phyloP scores from a whole-genome alignment of 495 filamentous ascomycete genomes.

The Choiromyces venosus region DNA sequence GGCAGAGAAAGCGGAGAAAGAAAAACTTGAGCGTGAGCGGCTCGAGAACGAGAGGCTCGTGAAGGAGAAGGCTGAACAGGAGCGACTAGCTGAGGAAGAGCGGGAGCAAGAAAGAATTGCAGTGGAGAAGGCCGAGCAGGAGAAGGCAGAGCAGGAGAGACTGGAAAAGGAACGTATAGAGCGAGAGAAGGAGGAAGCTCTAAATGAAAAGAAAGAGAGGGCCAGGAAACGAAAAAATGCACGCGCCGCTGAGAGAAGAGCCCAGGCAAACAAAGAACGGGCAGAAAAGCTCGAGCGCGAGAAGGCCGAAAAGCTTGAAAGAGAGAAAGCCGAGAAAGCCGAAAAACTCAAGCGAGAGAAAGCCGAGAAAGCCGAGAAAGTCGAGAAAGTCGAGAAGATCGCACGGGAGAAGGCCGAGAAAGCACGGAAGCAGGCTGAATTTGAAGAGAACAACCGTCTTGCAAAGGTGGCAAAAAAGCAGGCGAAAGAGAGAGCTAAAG shows the following conservation, averaged over 20 bases:
- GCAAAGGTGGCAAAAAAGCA: conserved; percentile 22
- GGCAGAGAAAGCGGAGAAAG: conserved; percentile 13
- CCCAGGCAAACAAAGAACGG: background rate
- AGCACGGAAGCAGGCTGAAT: conserved; percentile 11
- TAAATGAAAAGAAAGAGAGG: background rate
- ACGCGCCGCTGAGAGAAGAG: background rate
- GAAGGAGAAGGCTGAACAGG: conserved; percentile 3
- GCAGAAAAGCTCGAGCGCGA: background rate
- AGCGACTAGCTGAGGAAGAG: conserved; percentile 3
- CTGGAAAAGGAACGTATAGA: background rate
- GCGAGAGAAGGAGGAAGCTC: background rate
- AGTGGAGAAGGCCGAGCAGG: conserved; percentile 7
- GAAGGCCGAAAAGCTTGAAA: conserved; percentile 1
- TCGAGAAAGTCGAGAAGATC: conserved; percentile 10
- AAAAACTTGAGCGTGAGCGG: conserved; percentile 11
- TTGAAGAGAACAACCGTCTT: conserved; percentile 17
- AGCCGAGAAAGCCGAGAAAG: conserved; percentile 8
- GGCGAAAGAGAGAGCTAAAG: conserved; percentile 6
- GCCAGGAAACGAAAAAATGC: background rate
- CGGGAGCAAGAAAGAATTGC: background rate
- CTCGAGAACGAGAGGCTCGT: conserved; percentile 6
- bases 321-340: background rate
- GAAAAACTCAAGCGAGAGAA: background rate
- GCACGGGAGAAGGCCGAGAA: conserved; percentile 16
- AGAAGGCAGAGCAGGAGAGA: conserved; percentile 6